Evolutionary conservation across 768 basidiomycete species (phyloP).

Genomic region (Chalciporus sphaerocephalus): DNA sequence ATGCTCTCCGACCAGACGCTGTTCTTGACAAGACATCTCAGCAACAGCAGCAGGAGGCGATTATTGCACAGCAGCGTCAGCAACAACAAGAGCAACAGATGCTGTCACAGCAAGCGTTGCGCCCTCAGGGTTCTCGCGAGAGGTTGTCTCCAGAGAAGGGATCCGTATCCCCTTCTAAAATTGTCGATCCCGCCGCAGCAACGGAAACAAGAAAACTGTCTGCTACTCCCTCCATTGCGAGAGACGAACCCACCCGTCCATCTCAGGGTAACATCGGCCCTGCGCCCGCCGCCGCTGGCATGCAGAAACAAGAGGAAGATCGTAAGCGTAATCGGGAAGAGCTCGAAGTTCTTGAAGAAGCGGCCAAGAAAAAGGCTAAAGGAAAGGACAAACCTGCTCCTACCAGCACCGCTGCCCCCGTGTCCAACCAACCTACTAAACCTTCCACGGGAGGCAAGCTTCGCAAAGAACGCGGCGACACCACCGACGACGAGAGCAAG

Average conservation of each 20-base stretch:
- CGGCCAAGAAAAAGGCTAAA: constrained; percentile 46
- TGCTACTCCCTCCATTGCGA: constrained; percentile 73
- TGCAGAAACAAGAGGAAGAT: constrained; percentile 49
- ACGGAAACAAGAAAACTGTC: constrained; percentile 75
- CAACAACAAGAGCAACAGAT: constrained; percentile 32
- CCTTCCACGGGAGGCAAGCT: constrained; percentile 30
- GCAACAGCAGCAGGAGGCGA: constrained; percentile 27
- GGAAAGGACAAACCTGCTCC: constrained; percentile 44
- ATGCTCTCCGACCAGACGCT: constrained; percentile 34
- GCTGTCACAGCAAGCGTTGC: constrained; percentile 33
- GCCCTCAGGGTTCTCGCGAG: constrained; percentile 47
- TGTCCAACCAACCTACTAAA: constrained; percentile 22
- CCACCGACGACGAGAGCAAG: constrained; percentile 45
- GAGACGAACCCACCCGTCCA: constrained; percentile 40
- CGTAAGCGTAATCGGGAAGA: constrained; percentile 52
- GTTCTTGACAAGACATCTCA: constrained; percentile 21
- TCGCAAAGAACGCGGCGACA: constrained; percentile 42
- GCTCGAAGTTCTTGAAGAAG: constrained; percentile 41
- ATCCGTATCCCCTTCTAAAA: constrained; percentile 28
- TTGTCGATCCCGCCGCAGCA: constrained; percentile 63
- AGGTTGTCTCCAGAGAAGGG: constrained; percentile 34
- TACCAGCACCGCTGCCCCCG: constrained; percentile 22
- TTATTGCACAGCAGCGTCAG: constrained; percentile 33
- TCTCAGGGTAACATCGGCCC: constrained; percentile 19
- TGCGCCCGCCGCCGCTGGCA: constrained; percentile 36